phyloP scores from a whole-genome alignment of 1,139 yeast genomes.

The Candida sp. region DNA sequence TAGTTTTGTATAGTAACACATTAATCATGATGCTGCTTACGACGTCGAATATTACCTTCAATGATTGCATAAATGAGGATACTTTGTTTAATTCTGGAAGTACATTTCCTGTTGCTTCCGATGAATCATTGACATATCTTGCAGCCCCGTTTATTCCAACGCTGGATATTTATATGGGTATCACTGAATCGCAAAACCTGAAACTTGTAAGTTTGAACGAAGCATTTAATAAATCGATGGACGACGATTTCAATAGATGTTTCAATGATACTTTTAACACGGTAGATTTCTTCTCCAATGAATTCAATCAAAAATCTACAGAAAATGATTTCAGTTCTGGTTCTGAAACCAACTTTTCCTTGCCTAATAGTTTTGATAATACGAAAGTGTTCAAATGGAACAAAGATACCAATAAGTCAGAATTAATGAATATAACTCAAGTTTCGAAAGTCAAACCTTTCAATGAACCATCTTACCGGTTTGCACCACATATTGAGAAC shows the following conservation, averaged over 20 bases:
- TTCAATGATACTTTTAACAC: neutral
- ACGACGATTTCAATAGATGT: neutral
- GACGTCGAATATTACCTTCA: neutral
- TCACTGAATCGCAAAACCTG: neutral
- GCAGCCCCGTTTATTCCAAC: neutral
- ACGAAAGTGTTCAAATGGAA: neutral
- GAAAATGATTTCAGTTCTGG: neutral
- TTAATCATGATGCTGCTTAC: neutral
- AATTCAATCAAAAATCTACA: neutral
- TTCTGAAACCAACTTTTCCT: neutral
- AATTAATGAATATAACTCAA: neutral
- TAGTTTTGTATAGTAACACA: neutral
- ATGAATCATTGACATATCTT: neutral
- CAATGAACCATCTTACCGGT: neutral
- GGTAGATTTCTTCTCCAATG: neutral
- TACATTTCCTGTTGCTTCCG: neutral
- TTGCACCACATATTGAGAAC: neutral
- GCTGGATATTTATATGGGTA: neutral
- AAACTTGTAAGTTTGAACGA: neutral
- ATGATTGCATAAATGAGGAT: neutral
- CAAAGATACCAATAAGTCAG: neutral
- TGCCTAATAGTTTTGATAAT: neutral
- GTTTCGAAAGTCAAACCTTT: neutral
- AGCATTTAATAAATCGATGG: neutral
- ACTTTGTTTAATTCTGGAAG: neutral